Base-by-base conservation (phyloP, 331 rosid species). In the Rosa hybrid region DNA sequence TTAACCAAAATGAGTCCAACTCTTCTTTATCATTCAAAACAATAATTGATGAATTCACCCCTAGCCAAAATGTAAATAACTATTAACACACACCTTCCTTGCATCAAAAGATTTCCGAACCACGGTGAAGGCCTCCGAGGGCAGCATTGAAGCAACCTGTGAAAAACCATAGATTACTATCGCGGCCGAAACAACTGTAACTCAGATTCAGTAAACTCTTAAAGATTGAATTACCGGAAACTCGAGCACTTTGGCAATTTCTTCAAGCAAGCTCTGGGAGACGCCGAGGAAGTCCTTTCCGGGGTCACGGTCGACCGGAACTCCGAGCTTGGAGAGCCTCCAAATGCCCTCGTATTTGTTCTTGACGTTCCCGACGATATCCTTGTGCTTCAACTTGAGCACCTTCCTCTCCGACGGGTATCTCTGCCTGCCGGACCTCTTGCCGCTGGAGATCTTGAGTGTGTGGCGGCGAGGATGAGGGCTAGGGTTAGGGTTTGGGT, bases 361-460 rank as follows among this genome's bases (percentile, higher is more conserved):
- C 46, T 84, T 72, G 3, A 83, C 53, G 38, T 76, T 79, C 6
- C 84, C 69, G 3, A 85, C 18, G 56, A 83, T 71, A 10, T 91
- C 79, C 88, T 80, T 88, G 38, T 81, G 86, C 87, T 89, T 91
- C 54, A 81, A 48, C 65, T 76, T 89, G 2, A 92, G 86, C 69
- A 82, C 86, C 90, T 88, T 92, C 86, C 90, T 91, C 92, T 92
- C 96, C 4, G 97, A 92, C 0, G 97, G 97, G 84, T 92, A 92
- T 82, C 92, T 80, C 87, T 74, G 91, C 83, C 82, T 89, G 51
- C 97, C 97, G 68, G 86, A 77, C 80, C 97, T 84, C 88, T 86
- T 92, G 8, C 89, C 88, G 50, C 89, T 84, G 20, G 62, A 41
- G 62, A 89, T 27, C 12, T 71, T 83, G 45, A 68, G 73, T 34